These are phyloP conservation scores for Graphiopsis chlorocephala DNA, from an alignment of 2,329 filamentous ascomycete genomes.

Conservation along the genomic window DNA sequence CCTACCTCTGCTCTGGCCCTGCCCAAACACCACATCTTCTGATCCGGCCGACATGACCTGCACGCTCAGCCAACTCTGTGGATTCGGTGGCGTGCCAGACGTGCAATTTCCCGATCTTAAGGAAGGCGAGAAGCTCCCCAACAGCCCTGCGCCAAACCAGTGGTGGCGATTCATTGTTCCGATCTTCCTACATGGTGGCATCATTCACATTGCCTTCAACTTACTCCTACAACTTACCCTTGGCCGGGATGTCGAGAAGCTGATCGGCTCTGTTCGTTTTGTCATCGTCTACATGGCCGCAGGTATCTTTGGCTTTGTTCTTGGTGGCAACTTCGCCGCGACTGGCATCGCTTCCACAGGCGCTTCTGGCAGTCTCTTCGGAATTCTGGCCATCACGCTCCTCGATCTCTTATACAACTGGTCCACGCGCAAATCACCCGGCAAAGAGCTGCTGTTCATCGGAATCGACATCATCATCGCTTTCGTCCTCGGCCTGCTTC, in stretches of 20 bases:
- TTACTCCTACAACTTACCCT: slow-evolving; percentile 86
- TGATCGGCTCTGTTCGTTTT: slow-evolving; percentile 85
- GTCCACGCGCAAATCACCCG: slow-evolving; percentile 71
- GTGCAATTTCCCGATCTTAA: slow-evolving; percentile 40
- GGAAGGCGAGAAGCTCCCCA: slow-evolving; percentile 48
- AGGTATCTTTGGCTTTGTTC: slow-evolving; percentile 92
- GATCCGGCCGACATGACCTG: slow-evolving; percentile 60
- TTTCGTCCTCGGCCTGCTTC: slow-evolving; percentile 86
- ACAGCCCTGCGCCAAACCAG: slow-evolving; percentile 72
- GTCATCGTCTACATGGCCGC: slow-evolving; percentile 84
- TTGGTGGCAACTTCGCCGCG: slow-evolving; percentile 90
- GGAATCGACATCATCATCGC: slow-evolving; percentile 81
- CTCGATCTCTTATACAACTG: slow-evolving; percentile 93
- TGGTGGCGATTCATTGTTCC: slow-evolving; percentile 96
- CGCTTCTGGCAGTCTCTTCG: slow-evolving; percentile 86
- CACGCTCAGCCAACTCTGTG: slow-evolving; percentile 75
- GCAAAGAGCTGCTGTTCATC: slow-evolving; percentile 84
- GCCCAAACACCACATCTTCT: slow-evolving; percentile 70
- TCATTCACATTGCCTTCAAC: slow-evolving; percentile 96
- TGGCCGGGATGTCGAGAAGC: slow-evolving; percentile 85
- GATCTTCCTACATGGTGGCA: slow-evolving; percentile 90
- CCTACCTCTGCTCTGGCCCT: slow-evolving; percentile 62
- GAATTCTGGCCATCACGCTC: slow-evolving; percentile 81
- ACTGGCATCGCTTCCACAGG: slow-evolving; percentile 77
- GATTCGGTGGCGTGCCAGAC: slow-evolving; percentile 73